Percentiles rank a stretch among this genome's conserved stretches.
Conservation (phyloP, 805 yeast species). For the Lipomyces sp. region DNA sequence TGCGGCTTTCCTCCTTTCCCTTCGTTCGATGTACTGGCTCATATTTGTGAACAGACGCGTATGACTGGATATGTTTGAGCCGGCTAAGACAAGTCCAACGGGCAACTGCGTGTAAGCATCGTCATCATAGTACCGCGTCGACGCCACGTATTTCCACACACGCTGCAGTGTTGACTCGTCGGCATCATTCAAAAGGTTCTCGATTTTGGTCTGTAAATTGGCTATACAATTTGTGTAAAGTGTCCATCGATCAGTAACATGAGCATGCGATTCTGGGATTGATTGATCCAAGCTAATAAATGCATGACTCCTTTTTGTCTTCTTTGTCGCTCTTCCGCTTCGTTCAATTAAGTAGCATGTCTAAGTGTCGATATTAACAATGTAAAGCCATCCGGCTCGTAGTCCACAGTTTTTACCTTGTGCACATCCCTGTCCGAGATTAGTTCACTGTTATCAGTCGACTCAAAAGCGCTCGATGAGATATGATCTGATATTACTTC, state of each 20-base stretch:
- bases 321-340: constrained; percentile 1
- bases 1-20: constrained; percentile 11
- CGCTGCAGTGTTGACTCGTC: constrained; percentile 10
- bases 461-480: background rate
- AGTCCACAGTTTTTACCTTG: constrained; percentile 17
- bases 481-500: background rate
- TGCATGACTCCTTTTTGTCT: constrained; percentile 9
- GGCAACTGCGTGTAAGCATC: constrained; percentile 36
- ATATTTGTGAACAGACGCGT: constrained; percentile 42
- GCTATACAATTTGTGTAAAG: constrained; percentile 11
- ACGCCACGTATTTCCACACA: constrained; percentile 8
- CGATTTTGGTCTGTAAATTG: constrained; percentile 2
- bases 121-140: constrained; percentile 10
- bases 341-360: constrained; percentile 22
- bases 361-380: constrained; percentile 6
- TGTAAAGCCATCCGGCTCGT: background rate
- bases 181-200: constrained; percentile 7
- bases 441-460: constrained; percentile 9
- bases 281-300: constrained; percentile 22
- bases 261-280: constrained; percentile 14
- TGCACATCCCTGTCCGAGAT: constrained; percentile 32
- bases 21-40: constrained; percentile 16
- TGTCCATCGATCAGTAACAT: constrained; percentile 21
- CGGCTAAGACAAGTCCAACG: constrained; percentile 44
- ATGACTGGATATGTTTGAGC: constrained; percentile 47